Conservation (phyloP, 192 early-diverging fungal species). For the Coemansia sp. region DNA sequence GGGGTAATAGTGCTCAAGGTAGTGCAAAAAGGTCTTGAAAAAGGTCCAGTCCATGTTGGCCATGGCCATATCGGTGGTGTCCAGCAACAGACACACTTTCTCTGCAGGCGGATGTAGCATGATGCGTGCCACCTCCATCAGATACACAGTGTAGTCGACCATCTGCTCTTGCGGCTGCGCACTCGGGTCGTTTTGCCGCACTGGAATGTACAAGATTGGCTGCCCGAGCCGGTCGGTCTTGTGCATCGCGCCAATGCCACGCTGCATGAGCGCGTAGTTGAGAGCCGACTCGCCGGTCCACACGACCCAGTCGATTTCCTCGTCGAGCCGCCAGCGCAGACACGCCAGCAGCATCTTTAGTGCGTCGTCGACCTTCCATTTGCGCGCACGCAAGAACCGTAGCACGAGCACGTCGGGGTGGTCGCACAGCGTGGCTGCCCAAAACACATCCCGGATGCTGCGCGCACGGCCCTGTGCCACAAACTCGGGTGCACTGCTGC, state of each 20-base stretch:
- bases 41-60: slow-evolving; percentile 78
- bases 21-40: slow-evolving; percentile 73
- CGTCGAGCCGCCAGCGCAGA: slow-evolving; percentile 73
- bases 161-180: slow-evolving; percentile 63
- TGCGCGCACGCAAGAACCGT: slow-evolving; percentile 83
- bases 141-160: slow-evolving; percentile 62
- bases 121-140: slow-evolving; percentile 62
- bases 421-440: slow-evolving; percentile 61
- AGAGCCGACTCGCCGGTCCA: slow-evolving; percentile 60
- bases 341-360: slow-evolving; percentile 68
- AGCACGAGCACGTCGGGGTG: slow-evolving; percentile 74
- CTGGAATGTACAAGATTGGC: slow-evolving; percentile 60
- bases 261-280: slow-evolving; percentile 50
- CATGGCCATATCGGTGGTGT: slow-evolving; percentile 75
- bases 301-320: slow-evolving; percentile 58
- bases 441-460: slow-evolving; percentile 62
- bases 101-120: slow-evolving; percentile 58
- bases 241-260: slow-evolving; percentile 58
- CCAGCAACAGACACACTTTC: slow-evolving; percentile 73
- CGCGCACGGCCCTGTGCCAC: slow-evolving; percentile 1
- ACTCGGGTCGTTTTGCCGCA: slow-evolving; percentile 57
- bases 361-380: slow-evolving; percentile 81
- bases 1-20: slow-evolving; percentile 88
- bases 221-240: slow-evolving; percentile 58
- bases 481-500: slow-evolving; percentile 28